These are phyloP conservation scores for Kondoa malvinella DNA, from an alignment of 768 basidiomycete species.

Conservation along the genomic window DNA sequence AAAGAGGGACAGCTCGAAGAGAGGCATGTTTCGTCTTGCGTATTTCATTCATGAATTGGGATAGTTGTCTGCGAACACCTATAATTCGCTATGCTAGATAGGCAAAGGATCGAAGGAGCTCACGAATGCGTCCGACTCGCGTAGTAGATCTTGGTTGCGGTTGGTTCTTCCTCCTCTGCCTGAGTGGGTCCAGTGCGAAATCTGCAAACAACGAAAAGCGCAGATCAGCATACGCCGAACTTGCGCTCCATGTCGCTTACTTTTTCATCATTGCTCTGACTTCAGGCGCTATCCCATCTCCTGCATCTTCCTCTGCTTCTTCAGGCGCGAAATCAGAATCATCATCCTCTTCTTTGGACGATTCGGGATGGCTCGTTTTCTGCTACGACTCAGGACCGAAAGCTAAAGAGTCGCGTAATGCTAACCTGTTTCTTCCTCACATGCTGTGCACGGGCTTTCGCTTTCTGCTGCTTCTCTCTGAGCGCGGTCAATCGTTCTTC, in stretches of 20 bases:
- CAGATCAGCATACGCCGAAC: constrained; percentile 10
- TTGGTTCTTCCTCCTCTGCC: constrained; percentile 1
- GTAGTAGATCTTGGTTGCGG: constrained; percentile 49
- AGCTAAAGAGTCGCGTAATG: constrained; percentile 1
- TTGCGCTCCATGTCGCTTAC: constrained; percentile 41
- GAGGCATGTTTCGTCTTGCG: constrained; percentile 46
- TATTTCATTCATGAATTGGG: constrained; percentile 76
- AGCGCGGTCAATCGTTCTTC: constrained; percentile 40
- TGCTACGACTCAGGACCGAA: not conserved
- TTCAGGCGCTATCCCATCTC: constrained; percentile 54
- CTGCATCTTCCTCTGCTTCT: constrained; percentile 26
- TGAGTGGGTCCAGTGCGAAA: constrained; percentile 26
- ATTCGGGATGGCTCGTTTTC: constrained; percentile 4
- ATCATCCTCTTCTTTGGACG: constrained; percentile 35
- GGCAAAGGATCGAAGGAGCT: not conserved
- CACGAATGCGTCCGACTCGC: constrained; percentile 82
- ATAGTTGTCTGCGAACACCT: constrained; percentile 41
- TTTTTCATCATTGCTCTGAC: constrained; percentile 63
- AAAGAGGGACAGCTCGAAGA: constrained; percentile 61
- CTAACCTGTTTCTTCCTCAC: constrained; percentile 44
- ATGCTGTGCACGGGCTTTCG: constrained; percentile 33
- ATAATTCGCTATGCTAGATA: not conserved
- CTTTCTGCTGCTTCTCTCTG: constrained; percentile 49
- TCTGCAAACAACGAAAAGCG: not conserved
- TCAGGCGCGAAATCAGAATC: constrained; percentile 65